Conservation (phyloP, 2,329 filamentous ascomycete genomes). For the Dothistroma pini region DNA sequence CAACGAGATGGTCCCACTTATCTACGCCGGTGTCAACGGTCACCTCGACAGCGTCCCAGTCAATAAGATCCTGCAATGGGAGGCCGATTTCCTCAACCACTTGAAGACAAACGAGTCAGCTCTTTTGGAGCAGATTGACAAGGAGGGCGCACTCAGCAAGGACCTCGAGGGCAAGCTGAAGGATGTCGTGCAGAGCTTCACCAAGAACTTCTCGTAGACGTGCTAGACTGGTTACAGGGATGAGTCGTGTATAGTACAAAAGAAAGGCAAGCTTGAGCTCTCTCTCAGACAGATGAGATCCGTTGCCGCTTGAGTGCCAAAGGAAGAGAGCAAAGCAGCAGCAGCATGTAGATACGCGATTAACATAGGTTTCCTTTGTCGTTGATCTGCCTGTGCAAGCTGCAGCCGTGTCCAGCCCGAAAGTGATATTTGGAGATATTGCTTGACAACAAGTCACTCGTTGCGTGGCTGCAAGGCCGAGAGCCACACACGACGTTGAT, state of each 20-base stretch:
- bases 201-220: slow-evolving; percentile 76
- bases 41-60: slow-evolving; percentile 85
- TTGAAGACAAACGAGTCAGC: slow-evolving; percentile 87
- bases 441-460: no score
- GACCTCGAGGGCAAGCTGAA: slow-evolving; percentile 80
- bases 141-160: slow-evolving; percentile 95
- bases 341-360: slow-evolving; percentile 30
- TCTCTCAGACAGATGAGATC: slow-evolving; percentile 19
- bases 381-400: not conserved
- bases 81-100: slow-evolving; percentile 89
- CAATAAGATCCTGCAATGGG: slow-evolving; percentile 86
- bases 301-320: slow-evolving; percentile 13
- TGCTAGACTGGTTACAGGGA: slow-evolving; percentile 18
- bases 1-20: slow-evolving; percentile 99
- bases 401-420: no score
- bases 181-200: slow-evolving; percentile 74
- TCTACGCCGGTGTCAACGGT: slow-evolving; percentile 99
- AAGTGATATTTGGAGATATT: no score
- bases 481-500: no score
- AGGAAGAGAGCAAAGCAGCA: slow-evolving; percentile 15
- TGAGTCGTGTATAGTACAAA: slow-evolving; percentile 35
- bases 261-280: slow-evolving; percentile 25
- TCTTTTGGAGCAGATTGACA: slow-evolving; percentile 80
- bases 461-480: no score
- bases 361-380: slow-evolving; percentile 28